Evolutionary conservation across 1,284 basidiomycete genomes (phyloP), one percentile per base, ranked within the genome.

Genomic region (Peniophora sp.): DNA sequence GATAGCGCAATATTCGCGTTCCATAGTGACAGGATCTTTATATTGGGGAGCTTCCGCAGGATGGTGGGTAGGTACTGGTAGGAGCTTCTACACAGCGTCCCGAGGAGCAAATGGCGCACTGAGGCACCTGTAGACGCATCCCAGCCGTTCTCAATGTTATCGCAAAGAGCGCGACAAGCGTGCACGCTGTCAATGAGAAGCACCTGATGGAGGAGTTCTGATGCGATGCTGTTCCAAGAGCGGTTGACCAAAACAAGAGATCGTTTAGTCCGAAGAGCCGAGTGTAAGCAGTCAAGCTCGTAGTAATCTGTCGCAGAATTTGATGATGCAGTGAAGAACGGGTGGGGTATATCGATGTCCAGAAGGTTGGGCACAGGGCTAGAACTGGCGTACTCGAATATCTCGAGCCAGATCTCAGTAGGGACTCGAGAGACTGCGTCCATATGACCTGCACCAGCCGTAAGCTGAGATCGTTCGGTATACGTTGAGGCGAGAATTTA

Each of bases 171-270:
- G 19, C 44, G 44, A 16, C 20, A 22, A 16, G 44, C 14, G 23
- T 25, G 20, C 9, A 23, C 9, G 44, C 44, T 45, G 44, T 22
- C 44, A 50, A 52, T 49, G 38, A 32, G 25, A 20, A 52, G 16
- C 24, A 45, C 20, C 38, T 52, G 45, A 49, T 49, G 50, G 11
- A 52, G 47, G 12, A 52, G 38, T 43, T 45, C 47, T 17, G 27
- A 41, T 19, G 50, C 41, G 10, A 52, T 16, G 19, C 32, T 16
- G 27, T 45, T 48, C 50, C 53, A 54, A 14, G 47, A 14, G 43
- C 50, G 53, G 32, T 50, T 52, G 3, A 52, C 50, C n/a, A 41
- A 47, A 3, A 52, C 47, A 36, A 54, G 50, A 41, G 36, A 35
- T 22, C 44, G 45, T 17, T 52, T 52, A 12, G 50, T 54, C 22